Base-by-base conservation (phyloP, 2,329 filamentous ascomycete genomes). In the Berkeleyomyces basicola region DNA sequence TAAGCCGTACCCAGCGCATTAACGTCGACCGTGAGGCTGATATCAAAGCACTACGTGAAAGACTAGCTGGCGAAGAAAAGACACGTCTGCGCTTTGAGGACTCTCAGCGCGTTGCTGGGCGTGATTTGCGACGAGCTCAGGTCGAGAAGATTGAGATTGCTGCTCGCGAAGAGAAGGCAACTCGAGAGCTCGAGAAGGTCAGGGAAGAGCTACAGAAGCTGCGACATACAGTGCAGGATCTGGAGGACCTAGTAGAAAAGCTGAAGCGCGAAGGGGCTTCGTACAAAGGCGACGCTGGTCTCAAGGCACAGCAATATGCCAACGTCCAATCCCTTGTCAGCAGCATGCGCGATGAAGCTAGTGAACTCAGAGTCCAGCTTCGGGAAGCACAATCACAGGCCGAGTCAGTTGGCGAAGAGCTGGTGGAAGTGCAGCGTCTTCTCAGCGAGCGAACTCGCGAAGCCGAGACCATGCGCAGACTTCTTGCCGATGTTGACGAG, bases 331-430 rank as follows among this genome's bases (percentile, higher is more conserved):
- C 86, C 59, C 75, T 96, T 11, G 84, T 97, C 71, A 86, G 85
- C 68, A 95, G 88, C 71, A 93, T 97, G 89, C 88, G 91, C 65
- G 90, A 96, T 68, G 90, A 97, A 75, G 87, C 86, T 0, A 82
- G 87, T 1, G 93, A 99, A 75, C 81, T 97, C 69, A 85, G 85
- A 4, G 87, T 89, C 67, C 93, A 96, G 74, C 86, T 96, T 73
- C 95, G 93, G 72, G 93, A 99, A 73, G 83, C 88, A 0, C 84
- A 87, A 65, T 83, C 86, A 59, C 85, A 90, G 67, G 87, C 85
- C 46, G 91, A 96, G 69, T 88, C 85, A 64, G 77, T 97, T 0
- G 92, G 96, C 70, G 93, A 99, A 73, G 93, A 99, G 72, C 79
- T 97, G 0, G 83, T 84, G 0, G 93, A 99, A 72, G 86, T 90